Evolutionary conservation across 2,329 filamentous ascomycete genomes (phyloP), one percentile per base, ranked within the genome.

Genomic region (Colletotrichum sp.): DNA sequence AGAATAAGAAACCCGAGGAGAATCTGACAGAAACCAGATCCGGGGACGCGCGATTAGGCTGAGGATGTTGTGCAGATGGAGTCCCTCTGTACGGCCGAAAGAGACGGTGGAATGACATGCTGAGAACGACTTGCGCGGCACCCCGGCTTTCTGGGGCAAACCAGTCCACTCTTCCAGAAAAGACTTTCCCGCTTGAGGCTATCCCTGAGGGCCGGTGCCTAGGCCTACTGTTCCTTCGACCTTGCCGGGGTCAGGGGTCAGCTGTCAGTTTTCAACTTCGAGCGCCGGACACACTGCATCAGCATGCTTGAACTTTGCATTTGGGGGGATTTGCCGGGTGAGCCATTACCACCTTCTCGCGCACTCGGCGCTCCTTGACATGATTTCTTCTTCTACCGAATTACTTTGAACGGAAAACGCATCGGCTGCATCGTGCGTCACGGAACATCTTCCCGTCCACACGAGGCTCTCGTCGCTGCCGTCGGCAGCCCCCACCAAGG

Each of bases 21-120:
- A 64, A 64, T 63, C 55, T 64, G 59, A 57, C 66, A 61, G 68
- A 63, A 52, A 39, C 34, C 24, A 71, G 59, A 68, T 64, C 59
- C 64, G 48, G 70, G 65, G 59, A 63, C 59, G 57, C 36, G 30
- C 39, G 66, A 67, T 57, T 69, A 64, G 64, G 59, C 63, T 63
- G 64, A 52, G 59, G 64, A 73, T 75, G 70, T 75, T 73, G 74
- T 75, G 71, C 74, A 75, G 74, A 73, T 69, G 70, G 43, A 52
- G 32, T 30, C 18, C 59, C 55, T 68, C 64, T 73, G 43, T 60
- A 55, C 66, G 55, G 55, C 36, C 68, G 34, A 68, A n/a, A 43
- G 30, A 26, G 39, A 48, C 43, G 24, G 28, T 39, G 59, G 57
- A 39, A 68, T 61, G 57, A 36, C 71, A 75, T 52, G 64, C 34